Base-by-base conservation (phyloP, 1,284 basidiomycete species). In the Pascua guehoae region DNA sequence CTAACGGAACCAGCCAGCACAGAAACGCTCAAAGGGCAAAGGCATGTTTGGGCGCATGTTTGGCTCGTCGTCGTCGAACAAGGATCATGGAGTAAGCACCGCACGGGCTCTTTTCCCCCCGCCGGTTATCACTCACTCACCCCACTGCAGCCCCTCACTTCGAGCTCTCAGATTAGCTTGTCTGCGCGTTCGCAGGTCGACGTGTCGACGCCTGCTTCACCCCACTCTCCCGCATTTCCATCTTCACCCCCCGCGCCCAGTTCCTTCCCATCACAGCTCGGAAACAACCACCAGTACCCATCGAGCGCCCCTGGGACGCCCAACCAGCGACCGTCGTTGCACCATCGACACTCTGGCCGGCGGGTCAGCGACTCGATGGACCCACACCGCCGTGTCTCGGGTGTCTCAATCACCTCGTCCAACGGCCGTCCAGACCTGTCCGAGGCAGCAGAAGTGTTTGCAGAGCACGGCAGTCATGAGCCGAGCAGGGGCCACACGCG, bases 1-100 rank as follows among this genome's bases (percentile, higher is more conserved):
- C 24, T 32, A 7, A 32, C 24, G 24, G 24, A 32, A 32, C 24
- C 24, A 32, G 24, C 24, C 24, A 32, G 24, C 24, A 32, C 24
- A 32, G 16, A 49, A 52, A 18, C 57, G 51, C 18, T 45, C 43
- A 56, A 60, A 75, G 67, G 57, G 70, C 71, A 37, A 73, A 60
- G 74, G 74, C 14, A 66, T 78, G 57, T 72, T 76, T 56, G 75
- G 74, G 2, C 64, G 73, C 50, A 73, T 76, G 70, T 78, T 78
- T 61, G 72, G 73, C 5, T 56, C 65, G 5, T 53, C 60, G 2
- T 58, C 54, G 18, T 54, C 18, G 52, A 61, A 60, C 12, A 43
- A 62, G 24, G 46, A 58, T 37, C 49, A 57, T 41, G 53, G 53
- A 1, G 54, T 53, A 32, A 37, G 54, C 43, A 10, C 5, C 24